Evolutionary conservation across 805 yeast genomes (phyloP), one percentile per base, ranked within the genome.

Genomic region (Scheffersomyces amazonensis): DNA sequence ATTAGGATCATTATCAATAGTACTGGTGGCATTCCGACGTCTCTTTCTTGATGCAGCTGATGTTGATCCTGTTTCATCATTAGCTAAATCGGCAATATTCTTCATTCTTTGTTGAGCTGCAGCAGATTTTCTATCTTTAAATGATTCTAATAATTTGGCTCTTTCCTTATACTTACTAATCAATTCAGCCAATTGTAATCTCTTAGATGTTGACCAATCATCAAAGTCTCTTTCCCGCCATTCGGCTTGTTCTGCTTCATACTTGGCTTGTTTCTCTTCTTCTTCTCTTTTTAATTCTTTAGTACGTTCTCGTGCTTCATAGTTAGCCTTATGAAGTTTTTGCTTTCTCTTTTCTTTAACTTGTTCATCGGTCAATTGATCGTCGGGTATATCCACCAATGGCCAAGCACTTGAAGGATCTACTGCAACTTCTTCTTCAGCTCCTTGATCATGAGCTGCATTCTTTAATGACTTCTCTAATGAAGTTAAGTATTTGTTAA

Each of bases 41-140:
- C 73, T 65, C 42, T 63, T 64, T 51, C 83, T 70, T 9, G 64
- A 55, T 27, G 72, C 74, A 21, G 79, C 68, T 35, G 75, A 70
- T 6, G 73, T 57, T 4, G 69, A 57, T 12, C 73, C 72, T 15
- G 64, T 61, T 51, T 72, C 86, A 50, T 86, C 93, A 33, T 81
- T 72, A 0, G 96, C 97, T 43, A 91, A 71, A 10, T 86, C 83
- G 0, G 97, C 95, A 35, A 91, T 81, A 46, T 80, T 83, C 57
- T 86, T 88, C 97, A 91, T 90, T 52, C 98, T 70, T 62, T 82
- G 78, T 62, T 91, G 97, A 1, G 96, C 88, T 19, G 96, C 96
- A 42, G 78, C 78, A 3, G 97, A 89, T 58, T 89, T 89, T 48
- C 98, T 74, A 63, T 90, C 95, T 48, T 79, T 81, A 59, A 91